Evolutionary conservation across 352 stramenopile genomes (phyloP).

Genomic region (Globisporangium spiculum): DNA sequence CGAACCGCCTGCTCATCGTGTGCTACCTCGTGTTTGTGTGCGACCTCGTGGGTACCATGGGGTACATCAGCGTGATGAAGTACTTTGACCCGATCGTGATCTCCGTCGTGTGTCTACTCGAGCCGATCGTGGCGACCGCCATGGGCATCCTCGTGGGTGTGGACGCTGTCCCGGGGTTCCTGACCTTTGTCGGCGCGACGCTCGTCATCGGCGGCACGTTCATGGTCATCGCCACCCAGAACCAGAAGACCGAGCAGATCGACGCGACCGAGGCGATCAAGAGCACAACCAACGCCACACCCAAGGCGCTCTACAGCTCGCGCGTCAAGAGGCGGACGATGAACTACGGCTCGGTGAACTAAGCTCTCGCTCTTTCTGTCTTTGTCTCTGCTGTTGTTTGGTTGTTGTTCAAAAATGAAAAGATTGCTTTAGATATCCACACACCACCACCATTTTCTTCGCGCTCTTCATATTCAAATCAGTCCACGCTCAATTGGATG

Average conservation of each 20-base stretch:
- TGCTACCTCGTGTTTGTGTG: slow-evolving; percentile 86
- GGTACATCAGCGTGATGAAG: slow-evolving; percentile 91
- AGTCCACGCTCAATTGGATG: too few relatives aligned
- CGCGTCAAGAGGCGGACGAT: slow-evolving; percentile 46
- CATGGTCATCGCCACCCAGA: slow-evolving; percentile 75
- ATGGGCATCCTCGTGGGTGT: slow-evolving; percentile 77
- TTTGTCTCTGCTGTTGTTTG: too few relatives aligned
- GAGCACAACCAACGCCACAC: slow-evolving; percentile 35
- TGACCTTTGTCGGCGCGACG: slow-evolving; percentile 68
- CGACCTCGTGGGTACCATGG: slow-evolving; percentile 86
- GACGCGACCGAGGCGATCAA: slow-evolving; percentile 81
- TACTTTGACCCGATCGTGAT: slow-evolving; percentile 92
- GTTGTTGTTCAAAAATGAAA: too few relatives aligned
- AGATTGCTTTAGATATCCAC: too few relatives aligned
- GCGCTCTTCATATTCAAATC: not conserved
- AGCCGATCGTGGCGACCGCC: slow-evolving; percentile 81
- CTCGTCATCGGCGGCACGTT: slow-evolving; percentile 79
- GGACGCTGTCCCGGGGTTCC: slow-evolving; percentile 60
- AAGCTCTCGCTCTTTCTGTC: not conserved
- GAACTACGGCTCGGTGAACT: slow-evolving; percentile 41
- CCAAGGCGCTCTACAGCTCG: slow-evolving; percentile 58
- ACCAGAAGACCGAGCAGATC: slow-evolving; percentile 74
- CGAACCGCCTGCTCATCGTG: slow-evolving; percentile 62
- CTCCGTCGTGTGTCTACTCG: slow-evolving; percentile 83
- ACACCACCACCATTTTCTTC: too few relatives aligned